These are phyloP conservation scores for Boletellus deceptivus DNA, from an alignment of 1,284 basidiomycete genomes.

Conservation along the genomic window DNA sequence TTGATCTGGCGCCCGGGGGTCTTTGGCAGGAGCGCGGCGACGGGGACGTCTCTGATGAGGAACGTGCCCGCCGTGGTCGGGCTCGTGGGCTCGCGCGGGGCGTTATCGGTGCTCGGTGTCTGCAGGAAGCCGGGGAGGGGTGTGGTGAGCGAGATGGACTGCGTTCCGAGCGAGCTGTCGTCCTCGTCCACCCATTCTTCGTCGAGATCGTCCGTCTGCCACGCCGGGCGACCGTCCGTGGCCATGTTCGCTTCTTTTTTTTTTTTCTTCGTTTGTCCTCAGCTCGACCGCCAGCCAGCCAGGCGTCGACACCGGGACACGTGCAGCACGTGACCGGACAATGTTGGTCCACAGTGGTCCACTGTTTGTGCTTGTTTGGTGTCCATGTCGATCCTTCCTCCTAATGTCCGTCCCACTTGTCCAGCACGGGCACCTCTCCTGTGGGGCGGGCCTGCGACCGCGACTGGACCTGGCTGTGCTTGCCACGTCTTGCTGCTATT, in stretches of 20 bases:
- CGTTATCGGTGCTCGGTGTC: conserved; percentile 35
- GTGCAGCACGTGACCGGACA: conserved; percentile 24
- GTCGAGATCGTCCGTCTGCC: conserved; percentile 76
- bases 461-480: not conserved
- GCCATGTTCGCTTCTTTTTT: conserved; percentile 10
- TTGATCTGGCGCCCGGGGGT: conserved; percentile 58
- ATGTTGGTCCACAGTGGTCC: conserved; percentile 20
- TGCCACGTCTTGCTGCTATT: not conserved
- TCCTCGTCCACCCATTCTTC: conserved; percentile 76
- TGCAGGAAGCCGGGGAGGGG: conserved; percentile 56
- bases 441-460: not conserved
- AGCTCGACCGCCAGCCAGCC: too few species aligned
- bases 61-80: conserved; percentile 64
- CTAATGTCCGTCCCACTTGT: not conserved
- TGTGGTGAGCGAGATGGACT: conserved; percentile 61
- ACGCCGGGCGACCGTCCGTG: conserved; percentile 48
- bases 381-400: conserved; percentile 18
- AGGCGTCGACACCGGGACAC: too few species aligned
- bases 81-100: conserved; percentile 8
- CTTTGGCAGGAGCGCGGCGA: conserved; percentile 55
- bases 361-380: conserved; percentile 23
- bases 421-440: too few species aligned
- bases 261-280: too few species aligned
- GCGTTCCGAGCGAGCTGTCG: conserved; percentile 36
- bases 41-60: conserved; percentile 66